phyloP scores from a whole-genome alignment of 176 grass and related monocot species.

The Hordeum marinum region DNA sequence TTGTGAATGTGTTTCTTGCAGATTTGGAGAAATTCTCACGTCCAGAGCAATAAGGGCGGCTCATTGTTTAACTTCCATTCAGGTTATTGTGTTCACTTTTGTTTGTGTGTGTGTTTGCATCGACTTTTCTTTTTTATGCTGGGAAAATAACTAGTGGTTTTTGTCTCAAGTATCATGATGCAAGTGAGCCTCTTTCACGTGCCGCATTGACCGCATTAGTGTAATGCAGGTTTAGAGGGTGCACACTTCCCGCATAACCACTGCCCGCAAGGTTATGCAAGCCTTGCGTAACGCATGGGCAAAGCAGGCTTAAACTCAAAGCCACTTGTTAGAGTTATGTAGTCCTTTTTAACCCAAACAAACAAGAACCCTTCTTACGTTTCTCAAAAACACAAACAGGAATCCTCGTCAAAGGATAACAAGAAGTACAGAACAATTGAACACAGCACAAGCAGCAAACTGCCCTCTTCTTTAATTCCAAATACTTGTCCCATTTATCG shows the following conservation, averaged over 20 bases:
- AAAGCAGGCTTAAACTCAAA: neutral
- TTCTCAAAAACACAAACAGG: neutral
- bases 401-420: neutral
- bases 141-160: neutral
- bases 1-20: slow-evolving; percentile 38
- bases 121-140: neutral
- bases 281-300: too few species aligned
- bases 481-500: neutral
- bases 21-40: slow-evolving; percentile 74
- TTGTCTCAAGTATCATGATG: neutral
- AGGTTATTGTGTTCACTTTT: slow-evolving; percentile 50
- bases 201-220: neutral
- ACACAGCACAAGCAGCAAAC: neutral
- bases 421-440: neutral
- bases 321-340: neutral
- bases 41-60: slow-evolving; percentile 94
- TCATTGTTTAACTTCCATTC: slow-evolving; percentile 99
- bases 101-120: neutral
- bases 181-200: neutral
- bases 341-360: neutral
- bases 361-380: neutral
- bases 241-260: neutral
- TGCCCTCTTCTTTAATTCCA: neutral
- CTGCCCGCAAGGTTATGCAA: too few species aligned
- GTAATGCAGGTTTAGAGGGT: neutral